A percentile compares a stretch with the other conserved stretches of the same genome.
Evolutionary conservation across 2,329 filamentous ascomycete genomes (phyloP).

Genomic region (Alternaria consortialis): DNA sequence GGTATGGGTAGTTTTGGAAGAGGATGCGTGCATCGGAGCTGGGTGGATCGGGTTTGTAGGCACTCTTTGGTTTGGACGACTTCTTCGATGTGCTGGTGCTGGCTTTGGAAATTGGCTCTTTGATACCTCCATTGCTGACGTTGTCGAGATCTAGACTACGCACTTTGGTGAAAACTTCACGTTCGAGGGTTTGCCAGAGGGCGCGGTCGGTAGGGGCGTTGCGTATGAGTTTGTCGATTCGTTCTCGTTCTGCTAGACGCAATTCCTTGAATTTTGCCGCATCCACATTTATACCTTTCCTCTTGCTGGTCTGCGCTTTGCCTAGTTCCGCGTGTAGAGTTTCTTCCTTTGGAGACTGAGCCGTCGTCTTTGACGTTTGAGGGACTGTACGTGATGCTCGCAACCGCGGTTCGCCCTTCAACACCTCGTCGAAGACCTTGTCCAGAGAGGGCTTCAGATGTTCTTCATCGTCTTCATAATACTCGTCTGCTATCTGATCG

Average conservation of each 20-base stretch:
- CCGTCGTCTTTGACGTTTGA: conserved; percentile 10
- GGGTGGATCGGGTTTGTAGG: conserved; percentile 9
- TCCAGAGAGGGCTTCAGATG: conserved; percentile 30
- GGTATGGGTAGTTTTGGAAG: conserved; percentile 71
- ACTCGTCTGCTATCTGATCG: conserved; percentile 45
- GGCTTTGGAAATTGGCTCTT: not conserved
- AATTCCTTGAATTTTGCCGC: conserved; percentile 23
- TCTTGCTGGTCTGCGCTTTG: conserved; percentile 18
- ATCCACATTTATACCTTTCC: conserved; percentile 16
- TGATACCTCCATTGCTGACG: conserved; percentile 9
- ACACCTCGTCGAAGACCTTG: conserved; percentile 42
- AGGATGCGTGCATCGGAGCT: conserved; percentile 62
- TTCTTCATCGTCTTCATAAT: conserved; percentile 44
- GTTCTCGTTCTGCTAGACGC: conserved; percentile 55
- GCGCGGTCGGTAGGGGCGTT: conserved; percentile 67
- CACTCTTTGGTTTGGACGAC: not conserved
- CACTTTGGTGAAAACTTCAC: conserved; percentile 71
- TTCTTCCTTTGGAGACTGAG: not conserved
- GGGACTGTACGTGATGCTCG: conserved; percentile 3
- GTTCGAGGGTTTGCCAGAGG: conserved; percentile 73
- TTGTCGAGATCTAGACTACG: conserved; percentile 62
- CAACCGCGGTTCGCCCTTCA: conserved; percentile 25
- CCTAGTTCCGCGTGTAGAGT: conserved; percentile 5
- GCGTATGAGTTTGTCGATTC: conserved; percentile 65
- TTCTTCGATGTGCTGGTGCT: not conserved